Base-by-base conservation (phyloP, 805 yeast species). In the Yarrowia deformans region DNA sequence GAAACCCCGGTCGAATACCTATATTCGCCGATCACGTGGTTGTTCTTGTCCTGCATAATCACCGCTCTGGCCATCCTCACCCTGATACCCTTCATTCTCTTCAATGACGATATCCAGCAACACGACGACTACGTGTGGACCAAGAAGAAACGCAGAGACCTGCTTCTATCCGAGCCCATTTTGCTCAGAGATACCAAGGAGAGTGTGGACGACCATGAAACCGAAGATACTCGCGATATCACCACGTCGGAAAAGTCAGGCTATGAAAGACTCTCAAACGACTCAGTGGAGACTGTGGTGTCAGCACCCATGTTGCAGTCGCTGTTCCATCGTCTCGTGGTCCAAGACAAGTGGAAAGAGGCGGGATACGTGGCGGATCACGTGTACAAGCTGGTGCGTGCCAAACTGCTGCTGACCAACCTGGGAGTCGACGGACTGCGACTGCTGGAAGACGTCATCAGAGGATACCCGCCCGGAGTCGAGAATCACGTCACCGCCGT, bases 401-500 rank as follows among this genome's bases (percentile, higher is more conserved):
- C 52, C 5, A 60, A 60, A 18, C 34, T 43, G 66, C 52, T 60
- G 34, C 52, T 60, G 29, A 60, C 66, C 12, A 60, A 60, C 32
- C 42, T 60, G 3, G 66, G 66, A n/a, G 52, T 60, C 1, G 66
- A 60, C 18, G 66, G 66, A 19, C 32, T 60, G 16, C 12, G 66
- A 13, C 52, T 60, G 14, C 43, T 60, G 40, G 52, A 60, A 34
- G 66, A 60, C 13, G 52, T 60, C 43, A 60, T 60, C 49, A 34
- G 52, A 43, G 66, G 66, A n/a, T 60, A 60, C 66, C 66, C 66
- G 3, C 52, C 50, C 3, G 52, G 66, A 18, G 66, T 60, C 14
- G 52, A 43, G 52, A 45, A 45, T 8, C 66, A 60, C 42, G 66
- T 60, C 34, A 34, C 46, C 1, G 42, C 52, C 0, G 52, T 60